phyloP scores from a whole-genome alignment of 2,329 filamentous ascomycete species.

The Trichoderma afroharzianum region DNA sequence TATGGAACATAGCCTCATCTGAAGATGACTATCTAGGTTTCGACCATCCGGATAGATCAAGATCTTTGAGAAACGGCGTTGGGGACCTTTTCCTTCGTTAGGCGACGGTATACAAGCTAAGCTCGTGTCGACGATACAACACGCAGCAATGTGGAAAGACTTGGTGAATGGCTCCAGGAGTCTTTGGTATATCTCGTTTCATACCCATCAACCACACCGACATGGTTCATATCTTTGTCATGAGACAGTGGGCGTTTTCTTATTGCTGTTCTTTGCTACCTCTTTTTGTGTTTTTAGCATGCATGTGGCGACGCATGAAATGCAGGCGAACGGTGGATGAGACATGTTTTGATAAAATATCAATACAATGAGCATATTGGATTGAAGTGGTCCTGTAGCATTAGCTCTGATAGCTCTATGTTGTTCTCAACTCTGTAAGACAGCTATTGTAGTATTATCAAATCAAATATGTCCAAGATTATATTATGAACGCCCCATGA shows the following conservation, averaged over 20 bases:
- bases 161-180: constrained; percentile 4
- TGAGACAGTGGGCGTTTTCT: constrained; percentile 17
- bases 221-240: constrained; percentile 1
- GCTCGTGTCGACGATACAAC: neutral
- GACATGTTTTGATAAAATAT: constrained; percentile 15
- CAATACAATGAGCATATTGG: constrained; percentile 16
- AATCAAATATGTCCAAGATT: neutral
- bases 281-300: constrained; percentile 9
- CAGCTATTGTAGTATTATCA: constrained; percentile 13
- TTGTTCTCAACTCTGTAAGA: constrained; percentile 11
- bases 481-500: neutral
- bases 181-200: constrained; percentile 19
- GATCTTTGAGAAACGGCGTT: constrained; percentile 55
- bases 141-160: neutral
- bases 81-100: constrained; percentile 59
- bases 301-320: constrained; percentile 17
- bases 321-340: constrained; percentile 15
- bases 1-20: constrained; percentile 49
- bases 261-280: neutral
- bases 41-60: constrained; percentile 62
- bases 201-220: constrained; percentile 13
- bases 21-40: constrained; percentile 63
- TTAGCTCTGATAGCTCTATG: constrained; percentile 2
- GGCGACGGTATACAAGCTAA: neutral
- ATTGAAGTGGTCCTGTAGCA: constrained; percentile 8